These are phyloP conservation scores for Clarireedia paspali DNA, from an alignment of 2,329 filamentous ascomycete species.

Conservation along the genomic window DNA sequence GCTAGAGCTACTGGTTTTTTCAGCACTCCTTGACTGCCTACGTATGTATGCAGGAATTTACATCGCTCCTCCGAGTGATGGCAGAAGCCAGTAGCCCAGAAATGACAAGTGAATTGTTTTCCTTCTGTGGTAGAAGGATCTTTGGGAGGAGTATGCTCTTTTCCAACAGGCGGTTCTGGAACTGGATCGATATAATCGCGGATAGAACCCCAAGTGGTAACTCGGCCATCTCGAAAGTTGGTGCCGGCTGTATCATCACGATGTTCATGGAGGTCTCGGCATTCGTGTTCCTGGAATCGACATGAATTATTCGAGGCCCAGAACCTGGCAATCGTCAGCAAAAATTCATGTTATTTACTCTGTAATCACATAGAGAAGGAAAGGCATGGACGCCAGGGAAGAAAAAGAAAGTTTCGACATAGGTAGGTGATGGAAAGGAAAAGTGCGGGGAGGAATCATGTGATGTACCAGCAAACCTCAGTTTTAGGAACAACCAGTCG, in stretches of 20 bases:
- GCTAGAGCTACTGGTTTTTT: not conserved
- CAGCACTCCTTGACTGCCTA: not conserved
- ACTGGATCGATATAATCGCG: not conserved
- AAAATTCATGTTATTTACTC: not conserved
- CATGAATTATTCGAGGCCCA: constrained; percentile 17
- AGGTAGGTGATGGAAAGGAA: not conserved
- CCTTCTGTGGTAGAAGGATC: not conserved
- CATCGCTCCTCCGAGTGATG: constrained; percentile 3
- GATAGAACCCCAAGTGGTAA: constrained; percentile 12
- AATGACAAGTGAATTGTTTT: constrained; percentile 7
- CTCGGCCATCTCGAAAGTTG: constrained; percentile 20
- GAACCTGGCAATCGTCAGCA: constrained; percentile 9
- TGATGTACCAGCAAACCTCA: constrained; percentile 18
- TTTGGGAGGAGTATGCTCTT: not conserved
- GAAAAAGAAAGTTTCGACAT: too few species aligned
- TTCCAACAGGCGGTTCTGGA: not conserved
- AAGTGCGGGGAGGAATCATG: not conserved
- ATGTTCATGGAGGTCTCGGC: constrained; percentile 19
- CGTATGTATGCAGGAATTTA: constrained; percentile 16
- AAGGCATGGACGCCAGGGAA: too few species aligned
- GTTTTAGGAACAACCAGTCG: constrained; percentile 15
- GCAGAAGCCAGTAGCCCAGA: not conserved
- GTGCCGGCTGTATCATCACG: not conserved
- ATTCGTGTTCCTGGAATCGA: constrained; percentile 23
- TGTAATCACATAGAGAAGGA: not conserved